Conservation (phyloP, 805 yeast species). For the Saturnispora besseyi region DNA sequence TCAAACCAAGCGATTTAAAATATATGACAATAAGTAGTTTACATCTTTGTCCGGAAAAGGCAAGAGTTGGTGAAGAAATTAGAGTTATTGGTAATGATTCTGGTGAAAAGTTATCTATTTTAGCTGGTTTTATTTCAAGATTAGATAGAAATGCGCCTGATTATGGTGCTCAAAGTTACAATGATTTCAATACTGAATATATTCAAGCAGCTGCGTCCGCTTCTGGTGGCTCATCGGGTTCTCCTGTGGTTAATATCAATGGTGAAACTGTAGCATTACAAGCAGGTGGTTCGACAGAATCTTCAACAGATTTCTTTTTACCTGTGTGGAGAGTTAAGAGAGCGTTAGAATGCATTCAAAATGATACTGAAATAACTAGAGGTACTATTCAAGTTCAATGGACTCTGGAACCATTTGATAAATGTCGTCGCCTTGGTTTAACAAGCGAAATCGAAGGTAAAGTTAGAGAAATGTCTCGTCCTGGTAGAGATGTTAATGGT, state of each 20-base stretch:
- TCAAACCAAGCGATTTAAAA: slow-evolving; percentile 61
- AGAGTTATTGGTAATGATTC: slow-evolving; percentile 96
- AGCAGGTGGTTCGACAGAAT: slow-evolving; percentile 89
- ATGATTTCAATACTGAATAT: slow-evolving; percentile 89
- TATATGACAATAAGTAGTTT: slow-evolving; percentile 65
- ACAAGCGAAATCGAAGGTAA: slow-evolving; percentile 61
- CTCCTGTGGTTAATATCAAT: slow-evolving; percentile 87
- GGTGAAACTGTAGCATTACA: slow-evolving; percentile 87
- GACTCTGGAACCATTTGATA: slow-evolving; percentile 80
- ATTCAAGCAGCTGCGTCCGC: slow-evolving; percentile 96
- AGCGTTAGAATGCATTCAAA: slow-evolving; percentile 69
- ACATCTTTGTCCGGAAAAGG: slow-evolving; percentile 68
- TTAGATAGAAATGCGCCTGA: slow-evolving; percentile 92
- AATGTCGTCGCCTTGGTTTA: slow-evolving; percentile 80
- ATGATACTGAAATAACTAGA: slow-evolving; percentile 52
- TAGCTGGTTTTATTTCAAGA: slow-evolving; percentile 79
- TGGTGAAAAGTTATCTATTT: slow-evolving; percentile 83
- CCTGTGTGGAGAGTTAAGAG: slow-evolving; percentile 79
- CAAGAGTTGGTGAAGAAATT: slow-evolving; percentile 87
- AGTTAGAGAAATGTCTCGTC: slow-evolving; percentile 41
- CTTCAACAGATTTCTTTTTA: slow-evolving; percentile 86
- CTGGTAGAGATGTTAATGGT: slow-evolving; percentile 69
- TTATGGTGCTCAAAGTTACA: slow-evolving; percentile 79
- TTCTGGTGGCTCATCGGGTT: slow-evolving; percentile 92
- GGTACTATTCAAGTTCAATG: slow-evolving; percentile 92